These are phyloP conservation scores for Ailanthus altissimus DNA, from an alignment of 345 rosid species.

Conservation along the genomic window DNA sequence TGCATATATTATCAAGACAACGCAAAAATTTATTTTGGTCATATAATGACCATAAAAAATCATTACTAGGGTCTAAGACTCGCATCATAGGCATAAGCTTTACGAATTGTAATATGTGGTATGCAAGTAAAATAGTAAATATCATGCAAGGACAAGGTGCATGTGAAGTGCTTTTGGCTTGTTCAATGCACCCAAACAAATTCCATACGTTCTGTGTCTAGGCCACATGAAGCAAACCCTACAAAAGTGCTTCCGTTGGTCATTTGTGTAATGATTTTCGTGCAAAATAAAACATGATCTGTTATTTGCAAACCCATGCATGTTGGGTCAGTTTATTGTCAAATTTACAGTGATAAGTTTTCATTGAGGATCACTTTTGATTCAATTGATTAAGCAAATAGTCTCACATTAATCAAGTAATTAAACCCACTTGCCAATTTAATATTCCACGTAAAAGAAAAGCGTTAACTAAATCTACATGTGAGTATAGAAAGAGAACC, in stretches of 20 bases:
- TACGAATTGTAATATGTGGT: background rate
- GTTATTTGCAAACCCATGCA: background rate
- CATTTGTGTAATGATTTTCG: background rate
- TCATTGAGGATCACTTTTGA: background rate
- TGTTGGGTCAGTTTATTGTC: background rate
- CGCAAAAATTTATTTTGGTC: background rate
- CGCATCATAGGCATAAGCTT: background rate
- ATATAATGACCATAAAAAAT: background rate
- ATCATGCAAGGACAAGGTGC: conserved; percentile 22
- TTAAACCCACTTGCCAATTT: background rate
- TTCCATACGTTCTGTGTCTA: conserved; percentile 17
- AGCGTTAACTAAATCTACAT: no score
- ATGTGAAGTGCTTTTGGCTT: conserved; percentile 27
- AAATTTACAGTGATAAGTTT: background rate
- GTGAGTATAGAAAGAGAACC: no score
- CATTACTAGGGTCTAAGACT: background rate
- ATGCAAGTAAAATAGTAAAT: background rate
- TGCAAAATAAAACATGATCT: background rate
- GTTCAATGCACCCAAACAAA: conserved; percentile 25
- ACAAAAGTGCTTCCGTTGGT: conserved; percentile 25
- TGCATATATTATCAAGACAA: no score
- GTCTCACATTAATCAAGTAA: background rate
- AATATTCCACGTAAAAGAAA: background rate
- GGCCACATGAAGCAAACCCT: conserved; percentile 30
- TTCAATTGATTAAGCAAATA: background rate